phyloP scores from a whole-genome alignment of 2,329 filamentous ascomycete genomes.

The Colletotrichum truncatum region DNA sequence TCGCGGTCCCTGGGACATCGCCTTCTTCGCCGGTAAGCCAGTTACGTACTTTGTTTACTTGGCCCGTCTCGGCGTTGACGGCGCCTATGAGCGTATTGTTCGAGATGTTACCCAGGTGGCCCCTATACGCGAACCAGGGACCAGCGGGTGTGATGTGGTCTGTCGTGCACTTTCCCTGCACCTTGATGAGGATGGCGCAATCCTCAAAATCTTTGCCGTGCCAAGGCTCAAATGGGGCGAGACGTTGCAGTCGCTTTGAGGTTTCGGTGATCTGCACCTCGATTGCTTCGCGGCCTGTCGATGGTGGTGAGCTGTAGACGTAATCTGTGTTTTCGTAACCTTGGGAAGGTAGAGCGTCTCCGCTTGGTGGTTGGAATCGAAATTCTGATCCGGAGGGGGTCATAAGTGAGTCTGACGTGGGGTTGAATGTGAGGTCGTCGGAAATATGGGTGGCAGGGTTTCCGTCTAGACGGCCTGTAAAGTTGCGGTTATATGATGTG shows the following conservation, averaged over 20 bases:
- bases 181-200: conserved; percentile 80
- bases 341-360: conserved; percentile 68
- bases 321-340: conserved; percentile 31
- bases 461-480: conserved; percentile 81
- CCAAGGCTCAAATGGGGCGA: conserved; percentile 75
- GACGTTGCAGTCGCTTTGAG: conserved; percentile 78
- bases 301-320: conserved; percentile 69
- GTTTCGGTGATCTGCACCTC: conserved; percentile 73
- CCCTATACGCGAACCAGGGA: conserved; percentile 82
- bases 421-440: conserved; percentile 79
- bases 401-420: conserved; percentile 73
- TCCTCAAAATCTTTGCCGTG: conserved; percentile 73
- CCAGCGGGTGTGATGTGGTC: conserved; percentile 84
- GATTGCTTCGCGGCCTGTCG: conserved; percentile 47
- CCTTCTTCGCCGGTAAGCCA: conserved; percentile 62
- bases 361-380: conserved; percentile 71
- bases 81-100: conserved; percentile 74
- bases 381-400: conserved; percentile 76
- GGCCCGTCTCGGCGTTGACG: conserved; percentile 45
- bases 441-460: conserved; percentile 82
- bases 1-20: conserved; percentile 76
- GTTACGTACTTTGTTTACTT: conserved; percentile 71
- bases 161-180: conserved; percentile 79
- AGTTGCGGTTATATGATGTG: conserved; percentile 86
- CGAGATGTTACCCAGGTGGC: conserved; percentile 82